Conservation (phyloP, 805 yeast species). For the Phaffomyces opuntiae region DNA sequence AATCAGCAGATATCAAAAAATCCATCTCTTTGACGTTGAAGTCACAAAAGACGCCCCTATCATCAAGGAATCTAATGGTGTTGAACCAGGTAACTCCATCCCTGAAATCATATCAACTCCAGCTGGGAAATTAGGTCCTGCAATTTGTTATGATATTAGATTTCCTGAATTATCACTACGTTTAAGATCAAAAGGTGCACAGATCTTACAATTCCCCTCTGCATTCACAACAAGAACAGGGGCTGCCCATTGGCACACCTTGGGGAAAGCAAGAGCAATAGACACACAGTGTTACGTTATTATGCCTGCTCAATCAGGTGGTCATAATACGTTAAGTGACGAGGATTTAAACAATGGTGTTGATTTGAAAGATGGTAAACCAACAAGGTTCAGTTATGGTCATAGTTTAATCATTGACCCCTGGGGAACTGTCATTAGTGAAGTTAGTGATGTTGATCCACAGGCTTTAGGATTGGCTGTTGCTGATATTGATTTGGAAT, state of each 20-base stretch:
- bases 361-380: slow-evolving; percentile 11
- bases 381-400: slow-evolving; percentile 69
- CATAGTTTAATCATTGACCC: slow-evolving; percentile 86
- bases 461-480: slow-evolving; percentile 39
- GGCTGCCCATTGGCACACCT: slow-evolving; percentile 77
- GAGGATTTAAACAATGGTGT: slow-evolving; percentile 23
- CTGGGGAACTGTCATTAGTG: slow-evolving; percentile 74
- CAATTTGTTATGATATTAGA: slow-evolving; percentile 81
- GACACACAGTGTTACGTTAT: slow-evolving; percentile 84
- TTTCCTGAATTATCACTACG: slow-evolving; percentile 75
- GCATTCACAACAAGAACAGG: slow-evolving; percentile 94
- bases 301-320: slow-evolving; percentile 85
- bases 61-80: slow-evolving; percentile 66
- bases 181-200: slow-evolving; percentile 63
- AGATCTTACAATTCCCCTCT: slow-evolving; percentile 75
- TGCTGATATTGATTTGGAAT: slow-evolving; percentile 60
- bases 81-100: slow-evolving; percentile 64
- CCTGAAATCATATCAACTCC: slow-evolving; percentile 52
- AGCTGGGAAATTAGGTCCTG: slow-evolving; percentile 59
- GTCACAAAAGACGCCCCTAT: slow-evolving; percentile 66
- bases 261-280: slow-evolving; percentile 80
- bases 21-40: slow-evolving; percentile 87
- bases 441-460: slow-evolving; percentile 38
- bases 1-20: slow-evolving; percentile 65
- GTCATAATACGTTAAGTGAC: slow-evolving; percentile 37